These are phyloP conservation scores for Nepenthes mirabilis DNA, from an alignment of 148 eudicot genomes.

Conservation along the genomic window DNA sequence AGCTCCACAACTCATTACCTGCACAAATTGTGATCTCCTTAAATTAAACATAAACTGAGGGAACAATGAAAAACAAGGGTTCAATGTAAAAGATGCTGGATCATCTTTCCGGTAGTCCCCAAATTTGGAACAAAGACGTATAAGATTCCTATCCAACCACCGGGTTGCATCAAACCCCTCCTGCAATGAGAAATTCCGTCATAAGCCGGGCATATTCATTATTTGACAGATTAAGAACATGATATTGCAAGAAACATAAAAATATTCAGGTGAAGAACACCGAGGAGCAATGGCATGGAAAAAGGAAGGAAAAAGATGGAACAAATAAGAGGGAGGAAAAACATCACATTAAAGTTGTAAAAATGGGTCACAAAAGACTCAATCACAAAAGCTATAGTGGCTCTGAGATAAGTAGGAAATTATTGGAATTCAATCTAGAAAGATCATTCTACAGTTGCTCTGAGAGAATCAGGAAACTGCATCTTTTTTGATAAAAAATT, in stretches of 20 bases:
- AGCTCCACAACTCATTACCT: constrained; percentile 27
- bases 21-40: constrained; percentile 88
- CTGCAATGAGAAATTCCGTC: constrained; percentile 28
- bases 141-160: constrained; percentile 90
- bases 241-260: no score
- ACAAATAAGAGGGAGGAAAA: background rate
- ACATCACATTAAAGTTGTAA: no score
- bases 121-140: constrained; percentile 84
- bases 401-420: no score
- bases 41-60: constrained; percentile 96
- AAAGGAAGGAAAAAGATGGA: background rate
- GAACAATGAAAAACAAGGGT: constrained; percentile 77
- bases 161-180: constrained; percentile 93
- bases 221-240: background rate
- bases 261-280: no score
- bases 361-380: no score
- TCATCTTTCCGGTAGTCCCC: constrained; percentile 96
- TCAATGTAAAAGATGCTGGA: constrained; percentile 79
- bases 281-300: no score
- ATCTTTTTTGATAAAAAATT: no score
- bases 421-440: no score
- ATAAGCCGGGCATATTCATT: background rate
- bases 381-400: no score
- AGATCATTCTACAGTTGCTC: no score
- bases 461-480: no score